Conservation (phyloP, 2,329 filamentous ascomycete species). For the Exophiala sp. region DNA sequence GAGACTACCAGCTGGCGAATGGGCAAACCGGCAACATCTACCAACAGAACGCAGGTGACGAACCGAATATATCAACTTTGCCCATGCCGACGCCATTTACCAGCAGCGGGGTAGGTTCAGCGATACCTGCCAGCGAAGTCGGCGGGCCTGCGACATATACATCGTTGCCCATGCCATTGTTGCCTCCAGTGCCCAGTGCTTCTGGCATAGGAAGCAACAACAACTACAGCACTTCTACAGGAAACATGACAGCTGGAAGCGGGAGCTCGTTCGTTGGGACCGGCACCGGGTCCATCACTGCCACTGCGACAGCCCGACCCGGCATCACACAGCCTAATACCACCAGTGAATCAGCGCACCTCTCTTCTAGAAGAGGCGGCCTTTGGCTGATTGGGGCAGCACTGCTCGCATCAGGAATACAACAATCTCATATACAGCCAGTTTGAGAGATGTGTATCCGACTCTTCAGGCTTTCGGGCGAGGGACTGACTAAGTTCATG, state of each 20-base stretch:
- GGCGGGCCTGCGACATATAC: conserved; percentile 30
- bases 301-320: not conserved
- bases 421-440: not conserved
- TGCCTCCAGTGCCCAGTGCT: conserved; percentile 1
- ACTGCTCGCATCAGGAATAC: not conserved
- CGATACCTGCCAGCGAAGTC: conserved; percentile 42
- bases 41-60: conserved; percentile 31
- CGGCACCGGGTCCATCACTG: not conserved
- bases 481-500: too few species aligned
- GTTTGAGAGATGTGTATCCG: not conserved
- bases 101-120: conserved; percentile 41
- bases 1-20: conserved; percentile 39
- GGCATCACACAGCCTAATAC: conserved; percentile 12
- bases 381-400: not conserved
- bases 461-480: too few species aligned
- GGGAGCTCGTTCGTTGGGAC: not conserved
- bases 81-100: conserved; percentile 44
- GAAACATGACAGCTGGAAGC: not conserved
- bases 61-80: conserved; percentile 43
- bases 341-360: not conserved
- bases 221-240: conserved; percentile 1
- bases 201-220: not conserved
- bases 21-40: conserved; percentile 45
- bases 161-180: conserved; percentile 4
- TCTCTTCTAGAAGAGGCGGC: not conserved